These are phyloP conservation scores for Psophocarpus tetragonolobus DNA, from an alignment of 306 rosid genomes.

Conservation along the genomic window DNA sequence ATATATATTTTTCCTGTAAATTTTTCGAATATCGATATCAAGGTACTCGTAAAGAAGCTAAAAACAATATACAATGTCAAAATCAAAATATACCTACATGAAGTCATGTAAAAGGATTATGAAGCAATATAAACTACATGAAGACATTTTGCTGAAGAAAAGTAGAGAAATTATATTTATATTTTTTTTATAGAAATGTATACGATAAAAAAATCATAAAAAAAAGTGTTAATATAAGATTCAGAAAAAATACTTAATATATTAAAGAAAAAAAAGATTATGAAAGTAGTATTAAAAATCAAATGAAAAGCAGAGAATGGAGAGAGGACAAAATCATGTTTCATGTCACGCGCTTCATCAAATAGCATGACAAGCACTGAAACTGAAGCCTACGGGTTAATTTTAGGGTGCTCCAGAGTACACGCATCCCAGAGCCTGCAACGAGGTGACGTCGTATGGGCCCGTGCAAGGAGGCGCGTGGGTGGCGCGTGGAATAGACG, in stretches of 20 bases:
- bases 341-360: constrained; percentile 34
- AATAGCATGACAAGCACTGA: constrained; percentile 32
- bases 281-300: too few species aligned
- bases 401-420: constrained; percentile 28
- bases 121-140: not conserved
- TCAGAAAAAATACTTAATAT: not conserved
- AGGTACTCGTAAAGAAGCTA: too few species aligned
- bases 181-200: too few species aligned
- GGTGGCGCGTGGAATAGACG: constrained; percentile 33
- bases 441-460: constrained; percentile 49
- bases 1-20: not conserved
- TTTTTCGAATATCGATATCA: not conserved
- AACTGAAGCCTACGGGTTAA: constrained; percentile 40
- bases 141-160: not conserved
- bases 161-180: too few species aligned
- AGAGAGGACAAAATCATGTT: not conserved
- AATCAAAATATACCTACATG: too few species aligned
- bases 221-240: too few species aligned
- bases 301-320: not conserved
- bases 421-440: constrained; percentile 66
- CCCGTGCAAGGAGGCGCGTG: constrained; percentile 47
- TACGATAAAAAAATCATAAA: too few species aligned
- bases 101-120: not conserved
- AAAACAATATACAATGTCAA: too few species aligned
- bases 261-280: too few species aligned